Conservation (phyloP, 306 rosid genomes). For the Begonia fuchsioides region DNA sequence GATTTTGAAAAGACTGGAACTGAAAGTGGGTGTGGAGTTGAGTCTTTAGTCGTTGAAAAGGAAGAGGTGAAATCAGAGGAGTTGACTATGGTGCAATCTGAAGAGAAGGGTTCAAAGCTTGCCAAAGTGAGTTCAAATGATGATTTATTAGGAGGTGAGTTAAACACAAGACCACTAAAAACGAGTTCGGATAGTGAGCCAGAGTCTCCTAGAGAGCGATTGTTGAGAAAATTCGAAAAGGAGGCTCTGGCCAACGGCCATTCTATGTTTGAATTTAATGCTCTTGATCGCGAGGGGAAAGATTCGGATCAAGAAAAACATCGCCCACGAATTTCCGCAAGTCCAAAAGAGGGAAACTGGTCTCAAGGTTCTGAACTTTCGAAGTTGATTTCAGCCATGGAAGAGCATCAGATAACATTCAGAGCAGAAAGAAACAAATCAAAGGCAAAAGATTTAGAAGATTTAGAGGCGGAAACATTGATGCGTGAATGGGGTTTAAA, state of each 20-base stretch:
- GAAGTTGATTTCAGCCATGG: constrained; percentile 28
- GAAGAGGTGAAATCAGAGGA: constrained; percentile 33
- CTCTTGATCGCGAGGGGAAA: not conserved
- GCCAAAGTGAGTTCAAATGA: constrained; percentile 29
- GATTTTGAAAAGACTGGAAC: constrained; percentile 17
- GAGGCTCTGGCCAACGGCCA: constrained; percentile 51
- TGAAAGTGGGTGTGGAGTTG: constrained; percentile 21
- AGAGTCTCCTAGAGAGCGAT: constrained; percentile 84
- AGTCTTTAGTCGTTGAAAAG: constrained; percentile 37
- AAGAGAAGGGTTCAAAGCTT: constrained; percentile 21
- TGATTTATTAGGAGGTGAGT: constrained; percentile 47
- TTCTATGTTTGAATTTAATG: constrained; percentile 51
- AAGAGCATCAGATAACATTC: constrained; percentile 27
- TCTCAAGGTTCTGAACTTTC: constrained; percentile 23
- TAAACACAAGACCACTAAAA: constrained; percentile 38
- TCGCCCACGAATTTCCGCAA: constrained; percentile 12
- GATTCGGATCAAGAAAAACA: constrained; percentile 21
- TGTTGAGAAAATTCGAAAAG: constrained; percentile 71
- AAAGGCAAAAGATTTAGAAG: constrained; percentile 56
- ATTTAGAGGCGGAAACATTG: constrained; percentile 73
- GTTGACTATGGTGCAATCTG: constrained; percentile 4
- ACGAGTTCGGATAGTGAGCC: constrained; percentile 56
- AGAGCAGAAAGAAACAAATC: constrained; percentile 27
- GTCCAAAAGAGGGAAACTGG: constrained; percentile 20
- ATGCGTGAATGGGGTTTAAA: constrained; percentile 78